Evolutionary conservation across 192 early-diverging fungal genomes (phyloP), one percentile per base, ranked within the genome.

Genomic region (Geranomyces michiganensis): DNA sequence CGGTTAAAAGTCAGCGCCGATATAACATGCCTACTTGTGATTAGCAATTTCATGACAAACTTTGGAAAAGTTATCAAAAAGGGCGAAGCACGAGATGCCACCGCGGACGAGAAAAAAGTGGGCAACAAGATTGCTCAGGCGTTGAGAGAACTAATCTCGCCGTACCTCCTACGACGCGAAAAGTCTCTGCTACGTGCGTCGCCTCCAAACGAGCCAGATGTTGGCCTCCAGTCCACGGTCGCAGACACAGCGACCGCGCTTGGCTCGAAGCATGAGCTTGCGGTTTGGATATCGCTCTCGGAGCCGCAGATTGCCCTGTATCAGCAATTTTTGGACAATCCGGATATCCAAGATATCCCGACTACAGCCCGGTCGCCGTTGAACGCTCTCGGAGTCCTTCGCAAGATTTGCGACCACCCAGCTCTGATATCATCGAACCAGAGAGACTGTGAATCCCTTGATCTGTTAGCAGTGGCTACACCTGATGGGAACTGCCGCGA

Each of bases 11-110:
- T n/a, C n/a, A n/a, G n/a, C n/a, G n/a, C n/a, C n/a, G n/a, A n/a
- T n/a, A n/a, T n/a, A n/a, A n/a, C n/a, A n/a, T n/a, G n/a, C n/a
- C n/a, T 41, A 41, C 3, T 10, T 10, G 36, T 41, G 36, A 41
- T 3, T 10, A 41, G 67, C 22, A 72, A 53, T 36, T 72, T 72
- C 49, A 72, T 65, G 62, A 63, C 19, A 1, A 26, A 72, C 53
- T 72, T 72, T 45, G 70, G 61, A 19, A 72, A 65, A 33, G 62
- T 21, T 33, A 72, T 72, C 59, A 29, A 27, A n/a, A 72, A 72
- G 62, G 70, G 70, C 15, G 72, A 67, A 61, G 64, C 72, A 17
- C 51, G 66, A 22, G 72, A 74, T 45, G 51, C 65, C 19, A 74
- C 72, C 31, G 49, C 29, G 27, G 53, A 74, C 32, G 72, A 74